Percentiles rank a stretch among this genome's conserved stretches.
Conservation (phyloP, 2,329 filamentous ascomycete genomes). For the Cordyceps militaris region DNA sequence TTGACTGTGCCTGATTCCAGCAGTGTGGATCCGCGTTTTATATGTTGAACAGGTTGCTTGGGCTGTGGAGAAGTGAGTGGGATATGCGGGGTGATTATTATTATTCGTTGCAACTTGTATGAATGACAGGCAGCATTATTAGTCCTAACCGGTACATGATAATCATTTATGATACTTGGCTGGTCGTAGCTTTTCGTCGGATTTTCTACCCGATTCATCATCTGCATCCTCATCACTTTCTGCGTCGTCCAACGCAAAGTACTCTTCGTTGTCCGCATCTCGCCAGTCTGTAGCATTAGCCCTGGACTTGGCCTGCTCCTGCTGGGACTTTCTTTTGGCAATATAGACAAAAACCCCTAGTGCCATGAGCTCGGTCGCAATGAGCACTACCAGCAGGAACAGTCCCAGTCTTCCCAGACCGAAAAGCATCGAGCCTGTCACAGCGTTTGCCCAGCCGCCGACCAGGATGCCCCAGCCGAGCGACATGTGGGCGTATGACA, state of each 20-base stretch:
- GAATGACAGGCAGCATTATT: too few relatives aligned
- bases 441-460: conserved; percentile 11
- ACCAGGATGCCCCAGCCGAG: conserved; percentile 10
- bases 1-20: too few relatives aligned
- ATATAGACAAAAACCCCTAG: not conserved
- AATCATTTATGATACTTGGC: conserved; percentile 9
- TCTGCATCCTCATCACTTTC: conserved; percentile 12
- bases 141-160: too few relatives aligned
- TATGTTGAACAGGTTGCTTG: too few relatives aligned
- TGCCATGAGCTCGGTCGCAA: conserved; percentile 2
- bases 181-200: conserved; percentile 8
- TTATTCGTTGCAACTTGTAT: too few relatives aligned
- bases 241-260: conserved; percentile 9
- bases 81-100: too few relatives aligned
- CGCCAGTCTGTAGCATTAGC: not conserved
- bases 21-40: too few relatives aligned
- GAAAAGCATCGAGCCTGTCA: conserved; percentile 6
- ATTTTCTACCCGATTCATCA: not conserved
- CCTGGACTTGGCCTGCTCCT: not conserved
- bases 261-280: conserved; percentile 7
- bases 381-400: not conserved
- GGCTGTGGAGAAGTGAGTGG: too few relatives aligned
- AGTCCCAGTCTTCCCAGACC: not conserved
- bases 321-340: not conserved
- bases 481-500: conserved; percentile 12